These are phyloP conservation scores for Millerozyma acaciae DNA, from an alignment of 805 yeast genomes.

Conservation along the genomic window DNA sequence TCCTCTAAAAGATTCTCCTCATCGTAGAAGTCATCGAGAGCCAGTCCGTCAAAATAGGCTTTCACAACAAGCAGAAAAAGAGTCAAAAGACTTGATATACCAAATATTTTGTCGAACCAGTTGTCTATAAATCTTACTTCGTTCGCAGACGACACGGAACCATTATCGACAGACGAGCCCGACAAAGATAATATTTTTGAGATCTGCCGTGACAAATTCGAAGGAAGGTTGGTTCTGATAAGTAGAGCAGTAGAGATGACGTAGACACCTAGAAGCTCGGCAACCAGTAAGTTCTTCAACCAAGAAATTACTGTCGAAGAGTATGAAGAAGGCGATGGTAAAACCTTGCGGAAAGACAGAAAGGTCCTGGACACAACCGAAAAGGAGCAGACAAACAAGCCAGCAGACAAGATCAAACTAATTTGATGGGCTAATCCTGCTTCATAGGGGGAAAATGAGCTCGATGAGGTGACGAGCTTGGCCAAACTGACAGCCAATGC, in stretches of 20 bases:
- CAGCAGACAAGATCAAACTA: slow-evolving; percentile 52
- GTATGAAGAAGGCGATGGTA: slow-evolving; percentile 19
- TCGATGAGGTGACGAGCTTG: slow-evolving; percentile 28
- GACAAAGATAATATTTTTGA: slow-evolving; percentile 35
- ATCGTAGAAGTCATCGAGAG: too few relatives aligned
- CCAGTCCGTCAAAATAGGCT: too few relatives aligned
- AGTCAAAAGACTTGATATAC: slow-evolving; percentile 31
- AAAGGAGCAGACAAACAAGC: slow-evolving; percentile 58
- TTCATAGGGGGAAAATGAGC: slow-evolving; percentile 29
- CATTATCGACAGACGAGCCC: slow-evolving; percentile 20
- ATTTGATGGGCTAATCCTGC: slow-evolving; percentile 42
- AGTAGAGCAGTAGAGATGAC: slow-evolving; percentile 49
- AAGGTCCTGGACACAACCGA: slow-evolving; percentile 62
- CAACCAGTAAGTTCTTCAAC: slow-evolving; percentile 35
- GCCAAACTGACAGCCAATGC: slow-evolving; percentile 50
- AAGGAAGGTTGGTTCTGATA: slow-evolving; percentile 46
- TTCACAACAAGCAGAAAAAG: too few relatives aligned
- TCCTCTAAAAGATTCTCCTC: too few relatives aligned
- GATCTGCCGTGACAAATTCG: slow-evolving; percentile 39
- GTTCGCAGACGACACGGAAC: slow-evolving; percentile 15
- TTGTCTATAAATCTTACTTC: slow-evolving; percentile 46
- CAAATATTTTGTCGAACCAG: slow-evolving; percentile 53
- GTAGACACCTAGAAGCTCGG: slow-evolving; percentile 49
- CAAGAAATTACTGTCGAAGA: slow-evolving; percentile 20
- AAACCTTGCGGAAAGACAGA: slow-evolving; percentile 42